phyloP scores from a whole-genome alignment of 1,284 basidiomycete genomes.

The Leccinum huronense region DNA sequence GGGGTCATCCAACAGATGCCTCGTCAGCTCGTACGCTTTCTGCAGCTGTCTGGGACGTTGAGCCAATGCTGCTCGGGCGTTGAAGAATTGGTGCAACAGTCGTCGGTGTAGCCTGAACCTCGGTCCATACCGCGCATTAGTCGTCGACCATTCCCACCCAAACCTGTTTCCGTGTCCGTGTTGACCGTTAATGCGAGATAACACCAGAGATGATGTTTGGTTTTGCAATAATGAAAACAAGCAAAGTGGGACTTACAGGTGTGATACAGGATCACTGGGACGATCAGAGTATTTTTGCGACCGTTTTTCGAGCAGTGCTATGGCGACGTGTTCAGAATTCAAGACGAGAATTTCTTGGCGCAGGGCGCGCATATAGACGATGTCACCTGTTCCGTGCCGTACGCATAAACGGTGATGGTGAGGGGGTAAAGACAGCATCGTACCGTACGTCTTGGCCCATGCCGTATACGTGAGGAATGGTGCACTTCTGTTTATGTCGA shows the following conservation, averaged over 20 bases:
- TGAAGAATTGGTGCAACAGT: constrained; percentile 20
- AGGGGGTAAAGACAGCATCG: too few species aligned
- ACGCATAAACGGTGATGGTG: too few species aligned
- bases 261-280: not conserved
- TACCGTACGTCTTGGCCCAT: too few species aligned
- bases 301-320: constrained; percentile 18
- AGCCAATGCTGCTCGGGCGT: constrained; percentile 10
- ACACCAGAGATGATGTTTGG: too few species aligned
- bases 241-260: too few species aligned
- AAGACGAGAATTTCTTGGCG: constrained; percentile 17
- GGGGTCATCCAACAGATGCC: constrained; percentile 11
- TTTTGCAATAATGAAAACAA: not conserved
- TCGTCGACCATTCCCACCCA: constrained; percentile 11
- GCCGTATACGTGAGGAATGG: too few species aligned
- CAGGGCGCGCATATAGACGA: constrained; percentile 6
- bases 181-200: not conserved
- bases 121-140: constrained; percentile 10
- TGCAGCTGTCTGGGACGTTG: constrained; percentile 21
- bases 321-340: constrained; percentile 20
- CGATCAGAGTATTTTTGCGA: constrained; percentile 24
- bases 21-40: constrained; percentile 15
- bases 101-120: constrained; percentile 18
- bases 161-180: constrained; percentile 15
- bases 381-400: too few species aligned
- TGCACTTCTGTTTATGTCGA: too few species aligned